Percentiles rank a stretch among this genome's conserved stretches.
Conservation (phyloP, 495 filamentous ascomycete genomes). For the Geopyxis carbonaria region DNA sequence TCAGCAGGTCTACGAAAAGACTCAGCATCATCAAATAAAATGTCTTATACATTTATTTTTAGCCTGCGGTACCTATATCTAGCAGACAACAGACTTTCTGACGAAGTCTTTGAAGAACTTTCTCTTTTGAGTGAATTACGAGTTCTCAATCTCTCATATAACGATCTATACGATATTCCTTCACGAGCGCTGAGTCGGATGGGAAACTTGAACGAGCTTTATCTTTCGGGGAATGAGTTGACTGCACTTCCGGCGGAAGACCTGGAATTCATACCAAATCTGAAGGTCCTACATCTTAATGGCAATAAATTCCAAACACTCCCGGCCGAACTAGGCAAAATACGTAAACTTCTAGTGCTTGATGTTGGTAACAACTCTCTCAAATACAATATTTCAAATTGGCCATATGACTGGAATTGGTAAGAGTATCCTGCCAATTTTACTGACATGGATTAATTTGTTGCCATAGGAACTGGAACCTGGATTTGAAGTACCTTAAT, state of each 20-base stretch:
- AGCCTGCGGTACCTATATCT: conserved; percentile 70
- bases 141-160: conserved; percentile 86
- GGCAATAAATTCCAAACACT: conserved; percentile 93
- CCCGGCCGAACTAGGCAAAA: conserved; percentile 86
- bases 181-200: conserved; percentile 71
- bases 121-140: conserved; percentile 67
- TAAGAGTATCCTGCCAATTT: conserved; percentile 4
- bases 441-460: background rate
- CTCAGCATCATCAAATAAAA: conserved; percentile 56
- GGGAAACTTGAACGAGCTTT: conserved; percentile 76
- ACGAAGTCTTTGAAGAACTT: conserved; percentile 86
- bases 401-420: conserved; percentile 99
- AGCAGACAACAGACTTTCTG: conserved; percentile 82
- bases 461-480: conserved; percentile 56
- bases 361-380: conserved; percentile 93
- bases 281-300: conserved; percentile 90
- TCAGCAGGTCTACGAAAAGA: conserved; percentile 47
- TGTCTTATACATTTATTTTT: conserved; percentile 67
- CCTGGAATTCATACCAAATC: conserved; percentile 64
- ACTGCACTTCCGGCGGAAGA: conserved; percentile 86
- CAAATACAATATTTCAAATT: conserved; percentile 98
- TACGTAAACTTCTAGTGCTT: conserved; percentile 71
- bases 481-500: conserved; percentile 85
- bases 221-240: conserved; percentile 88
- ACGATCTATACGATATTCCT: conserved; percentile 81